Evolutionary conservation across 768 basidiomycete species (phyloP).

Genomic region (Pleurotus tuber-regium): DNA sequence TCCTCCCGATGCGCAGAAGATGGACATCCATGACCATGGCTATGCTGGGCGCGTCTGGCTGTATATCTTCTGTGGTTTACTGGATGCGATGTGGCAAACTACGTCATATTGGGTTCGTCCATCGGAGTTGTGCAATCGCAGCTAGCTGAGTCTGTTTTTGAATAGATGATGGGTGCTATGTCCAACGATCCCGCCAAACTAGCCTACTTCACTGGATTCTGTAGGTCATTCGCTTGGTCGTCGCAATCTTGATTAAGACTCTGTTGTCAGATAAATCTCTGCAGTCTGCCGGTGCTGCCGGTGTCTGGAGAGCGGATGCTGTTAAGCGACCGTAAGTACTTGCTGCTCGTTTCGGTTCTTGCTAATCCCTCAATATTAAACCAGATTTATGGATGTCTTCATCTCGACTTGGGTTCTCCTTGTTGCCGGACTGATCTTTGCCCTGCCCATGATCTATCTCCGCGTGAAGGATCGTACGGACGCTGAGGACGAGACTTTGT

Average conservation of each 20-base stretch:
- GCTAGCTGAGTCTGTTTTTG: background rate
- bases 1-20: conserved; percentile 35
- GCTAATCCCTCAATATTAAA: too few species aligned
- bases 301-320: conserved; percentile 69
- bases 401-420: conserved; percentile 74
- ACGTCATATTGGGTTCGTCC: conserved; percentile 62
- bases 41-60: conserved; percentile 59
- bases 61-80: conserved; percentile 69
- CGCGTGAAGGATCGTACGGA: conserved; percentile 60
- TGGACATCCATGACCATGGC: conserved; percentile 55
- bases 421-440: conserved; percentile 58
- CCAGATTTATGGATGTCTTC: conserved; percentile 70
- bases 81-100: conserved; percentile 86
- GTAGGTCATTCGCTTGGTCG: conserved; percentile 38
- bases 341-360: too few species aligned
- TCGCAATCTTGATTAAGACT: background rate
- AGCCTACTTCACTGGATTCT: conserved; percentile 81
- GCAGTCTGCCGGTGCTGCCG: conserved; percentile 75
- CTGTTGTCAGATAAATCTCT: conserved; percentile 57
- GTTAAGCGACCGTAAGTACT: conserved; percentile 56
- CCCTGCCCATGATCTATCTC: conserved; percentile 72
- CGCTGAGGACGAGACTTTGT: background rate
- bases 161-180: conserved; percentile 70
- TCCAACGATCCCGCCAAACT: conserved; percentile 79
- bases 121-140: background rate